A percentile compares a stretch with the other conserved stretches of the same genome.
These are phyloP conservation scores for Erigeron philadelphicus DNA, from an alignment of 140 eudicot genomes.

Conservation along the genomic window DNA sequence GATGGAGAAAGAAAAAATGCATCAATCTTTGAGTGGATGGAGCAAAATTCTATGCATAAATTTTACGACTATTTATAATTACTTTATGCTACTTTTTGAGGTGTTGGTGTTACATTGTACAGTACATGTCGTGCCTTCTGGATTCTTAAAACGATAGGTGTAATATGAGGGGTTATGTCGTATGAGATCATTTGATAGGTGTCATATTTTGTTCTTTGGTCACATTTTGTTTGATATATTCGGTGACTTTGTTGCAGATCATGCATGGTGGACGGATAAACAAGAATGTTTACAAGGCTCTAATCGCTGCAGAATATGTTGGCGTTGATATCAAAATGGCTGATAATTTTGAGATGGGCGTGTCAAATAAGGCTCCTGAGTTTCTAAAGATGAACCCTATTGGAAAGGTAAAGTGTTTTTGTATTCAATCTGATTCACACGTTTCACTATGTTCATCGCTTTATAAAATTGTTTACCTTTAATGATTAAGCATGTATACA, in stretches of 20 bases:
- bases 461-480: neutral
- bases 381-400: slow-evolving; percentile 84
- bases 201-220: neutral
- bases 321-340: slow-evolving; percentile 63
- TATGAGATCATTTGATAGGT: neutral
- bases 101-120: too few species aligned
- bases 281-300: slow-evolving; percentile 65
- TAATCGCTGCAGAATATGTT: slow-evolving; percentile 65
- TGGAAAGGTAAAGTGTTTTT: slow-evolving; percentile 56
- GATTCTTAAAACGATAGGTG: too few species aligned
- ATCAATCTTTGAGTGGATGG: too few species aligned
- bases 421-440: neutral
- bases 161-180: neutral
- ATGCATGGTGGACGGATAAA: slow-evolving; percentile 40
- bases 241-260: slow-evolving; percentile 35
- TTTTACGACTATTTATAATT: too few species aligned
- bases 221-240: neutral
- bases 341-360: slow-evolving; percentile 69
- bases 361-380: slow-evolving; percentile 71
- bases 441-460: neutral
- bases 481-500: slow-evolving; percentile 13
- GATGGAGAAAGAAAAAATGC: too few species aligned
- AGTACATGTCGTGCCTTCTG: too few species aligned
- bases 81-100: too few species aligned
- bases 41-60: too few species aligned